phyloP scores from a whole-genome alignment of 768 basidiomycete genomes.

The Floccularia luteovirens region DNA sequence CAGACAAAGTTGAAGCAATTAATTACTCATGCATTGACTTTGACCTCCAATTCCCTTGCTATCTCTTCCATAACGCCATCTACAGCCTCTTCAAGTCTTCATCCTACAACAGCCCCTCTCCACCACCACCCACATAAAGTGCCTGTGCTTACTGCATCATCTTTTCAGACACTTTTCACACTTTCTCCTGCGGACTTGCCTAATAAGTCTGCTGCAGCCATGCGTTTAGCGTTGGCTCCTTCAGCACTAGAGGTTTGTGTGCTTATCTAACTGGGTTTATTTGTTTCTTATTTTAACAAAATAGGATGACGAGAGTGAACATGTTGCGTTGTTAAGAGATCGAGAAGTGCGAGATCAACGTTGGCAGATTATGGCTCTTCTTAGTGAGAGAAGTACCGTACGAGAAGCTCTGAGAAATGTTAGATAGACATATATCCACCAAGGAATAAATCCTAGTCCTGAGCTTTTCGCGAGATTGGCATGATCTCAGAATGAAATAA shows the following conservation, averaged over 20 bases:
- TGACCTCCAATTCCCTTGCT: conserved; percentile 70
- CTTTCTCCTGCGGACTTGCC: conserved; percentile 73
- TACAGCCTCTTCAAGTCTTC: conserved; percentile 2
- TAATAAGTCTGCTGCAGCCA: conserved; percentile 70
- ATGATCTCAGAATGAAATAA: no score
- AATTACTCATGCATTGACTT: conserved; percentile 70
- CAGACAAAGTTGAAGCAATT: conserved; percentile 82
- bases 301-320: conserved; percentile 45
- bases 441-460: no score
- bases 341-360: conserved; percentile 60
- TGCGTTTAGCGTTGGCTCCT: conserved; percentile 45
- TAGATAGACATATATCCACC: no score
- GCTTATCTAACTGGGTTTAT: background rate
- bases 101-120: conserved; percentile 18
- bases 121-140: conserved; percentile 25
- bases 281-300: background rate
- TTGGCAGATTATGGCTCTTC: conserved; percentile 73
- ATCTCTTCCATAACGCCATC: conserved; percentile 71
- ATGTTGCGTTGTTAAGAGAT: conserved; percentile 47
- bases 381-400: conserved; percentile 68
- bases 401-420: conserved; percentile 49
- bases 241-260: conserved; percentile 11
- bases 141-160: conserved; percentile 53
- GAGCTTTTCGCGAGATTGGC: no score
- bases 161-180: conserved; percentile 75